Conservation (phyloP, 2,329 filamentous ascomycete species). For the Pseudogymnoascus sp. region DNA sequence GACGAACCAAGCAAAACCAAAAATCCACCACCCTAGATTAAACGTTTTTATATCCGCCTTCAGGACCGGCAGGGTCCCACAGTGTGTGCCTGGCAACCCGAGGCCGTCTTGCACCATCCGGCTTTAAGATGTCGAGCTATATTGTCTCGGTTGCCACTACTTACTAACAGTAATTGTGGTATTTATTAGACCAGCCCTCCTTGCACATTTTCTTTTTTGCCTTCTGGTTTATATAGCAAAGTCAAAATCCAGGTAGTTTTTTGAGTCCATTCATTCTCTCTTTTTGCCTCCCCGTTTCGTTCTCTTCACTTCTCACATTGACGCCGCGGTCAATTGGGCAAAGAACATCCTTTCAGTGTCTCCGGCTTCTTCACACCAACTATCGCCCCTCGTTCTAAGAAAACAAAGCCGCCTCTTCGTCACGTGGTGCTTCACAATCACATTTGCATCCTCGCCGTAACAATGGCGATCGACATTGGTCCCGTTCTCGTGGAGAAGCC, state of each 20-base stretch:
- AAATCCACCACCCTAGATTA: background rate
- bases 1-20: background rate
- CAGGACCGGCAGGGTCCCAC: background rate
- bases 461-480: slow-evolving; percentile 5
- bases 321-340: background rate
- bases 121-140: slow-evolving; percentile 1
- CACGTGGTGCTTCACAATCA: background rate
- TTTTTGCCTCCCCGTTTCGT: background rate
- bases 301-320: background rate
- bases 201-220: background rate
- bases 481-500: slow-evolving; percentile 4
- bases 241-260: slow-evolving; percentile 6
- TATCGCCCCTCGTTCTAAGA: background rate
- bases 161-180: slow-evolving; percentile 2
- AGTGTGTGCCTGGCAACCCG: slow-evolving; percentile 7
- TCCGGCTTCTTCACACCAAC: background rate
- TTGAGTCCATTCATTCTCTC: slow-evolving; percentile 9
- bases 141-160: slow-evolving; percentile 8
- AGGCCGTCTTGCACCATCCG: slow-evolving; percentile 8
- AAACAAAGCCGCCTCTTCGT: background rate
- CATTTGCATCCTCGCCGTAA: background rate
- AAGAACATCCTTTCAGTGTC: background rate
- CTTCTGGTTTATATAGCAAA: background rate
- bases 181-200: slow-evolving; percentile 6
- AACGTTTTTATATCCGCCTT: background rate